Evolutionary conservation across 345 rosid species (phyloP).

Genomic region (Lagerstroemia speciosa): DNA sequence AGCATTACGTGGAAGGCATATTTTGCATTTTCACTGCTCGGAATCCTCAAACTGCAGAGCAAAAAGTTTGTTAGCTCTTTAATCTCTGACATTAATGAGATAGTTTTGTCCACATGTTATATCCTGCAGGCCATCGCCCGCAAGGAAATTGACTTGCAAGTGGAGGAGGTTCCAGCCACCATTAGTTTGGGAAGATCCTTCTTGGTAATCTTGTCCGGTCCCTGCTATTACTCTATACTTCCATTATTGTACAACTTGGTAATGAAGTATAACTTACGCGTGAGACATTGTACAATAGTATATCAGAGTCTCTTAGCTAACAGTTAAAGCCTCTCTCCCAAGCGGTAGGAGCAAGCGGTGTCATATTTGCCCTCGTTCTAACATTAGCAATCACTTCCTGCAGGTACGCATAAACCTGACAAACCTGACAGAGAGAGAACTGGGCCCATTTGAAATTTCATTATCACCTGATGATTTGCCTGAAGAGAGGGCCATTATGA

Average conservation of each 20-base stretch:
- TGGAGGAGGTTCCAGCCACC: slow-evolving; percentile 49
- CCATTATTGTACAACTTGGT: not conserved
- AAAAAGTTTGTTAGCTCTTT: not conserved
- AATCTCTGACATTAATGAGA: not conserved
- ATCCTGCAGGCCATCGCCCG: slow-evolving; percentile 45
- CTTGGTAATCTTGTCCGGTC: slow-evolving; percentile 29
- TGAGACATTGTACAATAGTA: not conserved
- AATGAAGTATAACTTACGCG: not conserved
- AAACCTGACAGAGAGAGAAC: slow-evolving; percentile 62
- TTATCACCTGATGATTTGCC: slow-evolving; percentile 46
- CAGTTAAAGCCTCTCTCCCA: not conserved
- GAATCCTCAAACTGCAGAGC: not conserved
- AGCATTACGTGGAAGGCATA: not conserved
- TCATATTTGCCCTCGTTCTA: not conserved
- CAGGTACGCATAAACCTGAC: slow-evolving; percentile 68
- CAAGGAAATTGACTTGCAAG: slow-evolving; percentile 64
- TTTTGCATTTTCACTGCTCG: not conserved
- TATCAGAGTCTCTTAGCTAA: slow-evolving; percentile 1
- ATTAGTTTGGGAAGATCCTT: slow-evolving; percentile 66
- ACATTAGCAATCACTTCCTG: slow-evolving; percentile 4
- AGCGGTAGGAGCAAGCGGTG: not conserved
- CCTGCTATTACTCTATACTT: not conserved
- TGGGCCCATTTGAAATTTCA: slow-evolving; percentile 81
- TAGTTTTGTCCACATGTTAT: not conserved
- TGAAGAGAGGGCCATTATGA: slow-evolving; percentile 56